Conservation (phyloP, 2,329 filamentous ascomycete species). For the Zymoseptoria tritici region DNA sequence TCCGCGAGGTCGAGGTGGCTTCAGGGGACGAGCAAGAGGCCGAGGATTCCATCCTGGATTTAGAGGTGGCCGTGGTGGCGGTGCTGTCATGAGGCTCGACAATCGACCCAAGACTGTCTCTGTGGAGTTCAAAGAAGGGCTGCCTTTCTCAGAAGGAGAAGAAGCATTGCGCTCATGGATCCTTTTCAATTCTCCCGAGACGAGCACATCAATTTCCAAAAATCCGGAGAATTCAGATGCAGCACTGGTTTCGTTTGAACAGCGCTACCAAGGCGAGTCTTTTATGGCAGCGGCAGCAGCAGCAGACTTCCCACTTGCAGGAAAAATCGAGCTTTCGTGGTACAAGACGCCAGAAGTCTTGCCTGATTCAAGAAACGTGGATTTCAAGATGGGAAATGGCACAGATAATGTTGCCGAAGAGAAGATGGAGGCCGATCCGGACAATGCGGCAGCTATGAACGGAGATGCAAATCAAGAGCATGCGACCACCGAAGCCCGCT, state of each 20-base stretch:
- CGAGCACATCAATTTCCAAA: slow-evolving; percentile 29
- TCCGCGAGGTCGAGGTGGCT: slow-evolving; percentile 19
- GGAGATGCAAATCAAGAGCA: background rate
- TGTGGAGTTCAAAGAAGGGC: slow-evolving; percentile 41
- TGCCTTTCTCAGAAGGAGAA: slow-evolving; percentile 59
- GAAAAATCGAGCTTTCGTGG: slow-evolving; percentile 61
- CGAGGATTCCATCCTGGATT: slow-evolving; percentile 37
- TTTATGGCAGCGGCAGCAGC: slow-evolving; percentile 24
- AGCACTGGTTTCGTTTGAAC: slow-evolving; percentile 36
- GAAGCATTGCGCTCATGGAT: slow-evolving; percentile 66
- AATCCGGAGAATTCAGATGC: slow-evolving; percentile 34
- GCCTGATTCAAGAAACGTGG: background rate
- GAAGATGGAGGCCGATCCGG: background rate
- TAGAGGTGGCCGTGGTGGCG: slow-evolving; percentile 37
- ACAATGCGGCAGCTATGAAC: background rate
- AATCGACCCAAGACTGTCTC: slow-evolving; percentile 65
- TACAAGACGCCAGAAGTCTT: slow-evolving; percentile 6
- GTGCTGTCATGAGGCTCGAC: slow-evolving; percentile 59
- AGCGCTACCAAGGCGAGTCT: slow-evolving; percentile 57
- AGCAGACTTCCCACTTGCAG: slow-evolving; percentile 51
- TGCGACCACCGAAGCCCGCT: background rate
- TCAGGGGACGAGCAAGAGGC: slow-evolving; percentile 29
- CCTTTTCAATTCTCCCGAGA: slow-evolving; percentile 30
- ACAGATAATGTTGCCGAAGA: slow-evolving; percentile 3
- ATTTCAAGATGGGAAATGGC: background rate